Evolutionary conservation across 1,139 yeast genomes (phyloP).

Genomic region (Taiozyma onychis): DNA sequence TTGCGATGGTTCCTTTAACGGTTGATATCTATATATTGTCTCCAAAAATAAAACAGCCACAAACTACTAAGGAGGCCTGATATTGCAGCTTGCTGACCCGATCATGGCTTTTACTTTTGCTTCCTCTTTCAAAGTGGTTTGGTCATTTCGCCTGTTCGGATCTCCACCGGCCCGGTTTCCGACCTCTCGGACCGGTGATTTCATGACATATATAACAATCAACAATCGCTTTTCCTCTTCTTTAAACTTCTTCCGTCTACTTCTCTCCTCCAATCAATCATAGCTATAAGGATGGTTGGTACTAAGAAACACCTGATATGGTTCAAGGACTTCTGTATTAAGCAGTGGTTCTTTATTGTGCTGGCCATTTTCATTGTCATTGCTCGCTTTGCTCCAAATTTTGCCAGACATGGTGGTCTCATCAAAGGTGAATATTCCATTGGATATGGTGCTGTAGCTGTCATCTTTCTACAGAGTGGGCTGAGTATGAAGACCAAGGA

Average conservation of each 20-base stretch:
- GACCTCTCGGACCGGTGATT: neutral
- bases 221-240: neutral
- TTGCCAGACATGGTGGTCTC: slow-evolving; percentile 80
- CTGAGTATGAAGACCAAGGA: slow-evolving; percentile 64
- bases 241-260: too few relatives aligned
- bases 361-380: slow-evolving; percentile 69
- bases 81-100: too few relatives aligned
- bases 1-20: too few relatives aligned
- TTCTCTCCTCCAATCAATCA: neutral
- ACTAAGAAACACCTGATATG: slow-evolving; percentile 3
- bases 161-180: neutral
- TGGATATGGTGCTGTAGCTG: slow-evolving; percentile 82
- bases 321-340: slow-evolving; percentile 17
- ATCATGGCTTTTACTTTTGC: neutral
- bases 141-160: neutral
- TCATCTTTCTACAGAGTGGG: slow-evolving; percentile 78
- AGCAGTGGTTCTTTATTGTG: slow-evolving; percentile 70
- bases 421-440: slow-evolving; percentile 69
- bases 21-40: too few relatives aligned
- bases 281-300: neutral
- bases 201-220: neutral
- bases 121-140: neutral
- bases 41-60: too few relatives aligned
- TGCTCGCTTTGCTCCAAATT: slow-evolving; percentile 73
- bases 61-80: too few relatives aligned